Conservation (phyloP, 2,329 filamentous ascomycete genomes). For the Emmonsia crescens region DNA sequence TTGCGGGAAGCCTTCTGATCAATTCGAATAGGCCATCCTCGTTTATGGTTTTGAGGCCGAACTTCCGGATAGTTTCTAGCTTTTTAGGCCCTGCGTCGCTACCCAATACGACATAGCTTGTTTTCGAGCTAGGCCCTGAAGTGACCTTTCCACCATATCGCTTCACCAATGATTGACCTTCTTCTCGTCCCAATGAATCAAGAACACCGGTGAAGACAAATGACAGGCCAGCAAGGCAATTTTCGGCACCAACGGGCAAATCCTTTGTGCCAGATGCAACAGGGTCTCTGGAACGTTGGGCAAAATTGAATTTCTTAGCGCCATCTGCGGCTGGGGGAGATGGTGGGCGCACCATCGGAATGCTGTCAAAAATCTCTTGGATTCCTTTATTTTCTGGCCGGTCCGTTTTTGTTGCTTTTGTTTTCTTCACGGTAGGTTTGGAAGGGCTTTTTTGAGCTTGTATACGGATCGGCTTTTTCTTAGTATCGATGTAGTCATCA, state of each 20-base stretch:
- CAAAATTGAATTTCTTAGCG: constrained; percentile 64
- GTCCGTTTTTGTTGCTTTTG: constrained; percentile 56
- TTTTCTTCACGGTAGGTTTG: constrained; percentile 31
- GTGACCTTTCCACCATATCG: constrained; percentile 89
- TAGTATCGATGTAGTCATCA: constrained; percentile 48
- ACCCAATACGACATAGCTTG: constrained; percentile 84
- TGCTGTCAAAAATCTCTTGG: constrained; percentile 76
- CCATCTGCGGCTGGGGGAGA: constrained; percentile 56
- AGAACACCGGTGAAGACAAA: constrained; percentile 95
- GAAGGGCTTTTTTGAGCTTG: constrained; percentile 24
- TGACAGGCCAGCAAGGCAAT: constrained; percentile 76
- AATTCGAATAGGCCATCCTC: constrained; percentile 85
- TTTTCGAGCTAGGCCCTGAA: constrained; percentile 76
- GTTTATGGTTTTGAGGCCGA: constrained; percentile 81
- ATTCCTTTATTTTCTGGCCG: constrained; percentile 59
- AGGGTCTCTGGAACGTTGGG: constrained; percentile 47
- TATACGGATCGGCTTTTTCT: constrained; percentile 41
- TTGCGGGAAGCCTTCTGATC: constrained; percentile 68
- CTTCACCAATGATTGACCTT: constrained; percentile 78
- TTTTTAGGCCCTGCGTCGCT: constrained; percentile 89
- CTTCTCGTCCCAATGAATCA: constrained; percentile 68
- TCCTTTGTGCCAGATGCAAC: constrained; percentile 58
- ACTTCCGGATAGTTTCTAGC: constrained; percentile 68
- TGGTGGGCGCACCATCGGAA: constrained; percentile 71
- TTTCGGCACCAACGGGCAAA: constrained; percentile 71